These are phyloP conservation scores for Lepidium aucheri DNA, from an alignment of 345 rosid species.

Conservation along the genomic window DNA sequence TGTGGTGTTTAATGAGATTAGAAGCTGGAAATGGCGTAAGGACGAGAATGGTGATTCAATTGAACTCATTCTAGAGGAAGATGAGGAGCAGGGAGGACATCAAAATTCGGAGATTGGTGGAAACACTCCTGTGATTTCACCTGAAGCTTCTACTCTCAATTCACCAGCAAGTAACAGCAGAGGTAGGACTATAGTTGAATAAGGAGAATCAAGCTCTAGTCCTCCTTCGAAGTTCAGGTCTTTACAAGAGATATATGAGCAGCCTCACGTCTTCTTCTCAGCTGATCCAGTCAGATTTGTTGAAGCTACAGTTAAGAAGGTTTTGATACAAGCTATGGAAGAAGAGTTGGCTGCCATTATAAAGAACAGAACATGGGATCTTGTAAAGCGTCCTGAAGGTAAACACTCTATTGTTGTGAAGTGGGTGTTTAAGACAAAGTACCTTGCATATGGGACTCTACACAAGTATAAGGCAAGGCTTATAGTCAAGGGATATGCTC, in stretches of 20 bases:
- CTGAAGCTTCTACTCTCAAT: neutral
- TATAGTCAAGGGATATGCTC: neutral
- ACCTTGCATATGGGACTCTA: neutral
- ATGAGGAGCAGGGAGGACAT: too few species aligned
- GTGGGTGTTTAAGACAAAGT: constrained; percentile 11
- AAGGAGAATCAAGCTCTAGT: neutral
- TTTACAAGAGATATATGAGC: neutral
- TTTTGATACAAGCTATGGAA: too few species aligned
- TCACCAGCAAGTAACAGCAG: neutral
- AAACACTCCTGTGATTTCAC: neutral
- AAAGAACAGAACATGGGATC: neutral
- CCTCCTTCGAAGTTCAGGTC: neutral
- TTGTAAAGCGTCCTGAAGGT: neutral
- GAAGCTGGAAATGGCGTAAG: neutral
- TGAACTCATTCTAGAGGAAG: too few species aligned
- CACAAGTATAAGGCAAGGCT: neutral
- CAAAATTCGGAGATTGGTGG: neutral
- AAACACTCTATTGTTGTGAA: constrained; percentile 4
- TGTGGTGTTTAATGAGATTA: too few species aligned
- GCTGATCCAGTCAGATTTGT: neutral
- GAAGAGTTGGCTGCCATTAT: too few species aligned
- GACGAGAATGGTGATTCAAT: neutral
- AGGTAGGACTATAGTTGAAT: neutral
- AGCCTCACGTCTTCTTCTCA: neutral
- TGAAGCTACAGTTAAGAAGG: neutral